Evolutionary conservation across 2,329 filamentous ascomycete species (phyloP).

Genomic region (Berkeleyomyces basicola): DNA sequence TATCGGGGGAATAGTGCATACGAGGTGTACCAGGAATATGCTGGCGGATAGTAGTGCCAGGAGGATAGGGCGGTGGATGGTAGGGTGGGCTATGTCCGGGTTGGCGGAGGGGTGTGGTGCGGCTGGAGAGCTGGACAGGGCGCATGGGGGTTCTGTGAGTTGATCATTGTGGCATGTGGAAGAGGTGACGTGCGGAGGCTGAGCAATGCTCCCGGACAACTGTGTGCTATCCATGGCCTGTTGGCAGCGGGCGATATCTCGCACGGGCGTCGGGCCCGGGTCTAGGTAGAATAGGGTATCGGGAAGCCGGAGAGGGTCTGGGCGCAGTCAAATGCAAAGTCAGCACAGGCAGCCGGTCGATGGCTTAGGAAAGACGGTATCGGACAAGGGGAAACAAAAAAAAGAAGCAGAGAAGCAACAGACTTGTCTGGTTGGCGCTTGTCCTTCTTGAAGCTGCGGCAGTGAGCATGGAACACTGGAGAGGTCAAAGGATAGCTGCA

Average conservation of each 20-base stretch:
- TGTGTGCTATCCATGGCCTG: too few species aligned
- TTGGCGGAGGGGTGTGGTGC: not conserved
- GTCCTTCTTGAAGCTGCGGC: not conserved
- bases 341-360: not conserved
- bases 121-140: not conserved
- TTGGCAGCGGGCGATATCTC: too few species aligned
- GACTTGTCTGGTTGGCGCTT: not conserved
- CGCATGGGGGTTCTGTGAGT: too few species aligned
- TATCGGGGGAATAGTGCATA: not conserved
- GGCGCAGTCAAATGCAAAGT: too few species aligned
- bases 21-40: constrained; percentile 15
- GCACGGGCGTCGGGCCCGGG: too few species aligned
- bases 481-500: not conserved
- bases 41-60: constrained; percentile 3
- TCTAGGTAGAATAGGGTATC: too few species aligned
- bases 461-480: not conserved
- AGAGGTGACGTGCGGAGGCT: too few species aligned
- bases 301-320: too few species aligned
- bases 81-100: not conserved
- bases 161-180: too few species aligned
- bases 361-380: not conserved
- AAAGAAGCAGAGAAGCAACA: not conserved
- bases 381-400: not conserved
- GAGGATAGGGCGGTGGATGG: not conserved
- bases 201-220: too few species aligned